Percentiles rank a stretch among this genome's conserved stretches.
Evolutionary conservation across 1,139 yeast genomes (phyloP).

Genomic region (Eremothecium cymbalariae): DNA sequence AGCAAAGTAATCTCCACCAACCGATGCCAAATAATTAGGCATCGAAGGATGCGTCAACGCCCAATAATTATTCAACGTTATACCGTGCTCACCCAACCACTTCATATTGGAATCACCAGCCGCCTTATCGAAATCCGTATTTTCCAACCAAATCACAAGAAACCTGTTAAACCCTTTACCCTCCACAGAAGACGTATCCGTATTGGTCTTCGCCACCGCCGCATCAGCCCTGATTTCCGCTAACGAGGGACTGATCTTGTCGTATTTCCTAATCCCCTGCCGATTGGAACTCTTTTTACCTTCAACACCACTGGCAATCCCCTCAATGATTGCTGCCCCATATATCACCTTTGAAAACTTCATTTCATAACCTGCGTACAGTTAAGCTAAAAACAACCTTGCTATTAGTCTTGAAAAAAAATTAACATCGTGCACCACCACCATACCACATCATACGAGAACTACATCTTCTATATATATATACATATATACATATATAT

Average conservation of each 20-base stretch:
- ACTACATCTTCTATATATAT: no score
- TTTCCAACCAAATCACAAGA: conserved; percentile 41
- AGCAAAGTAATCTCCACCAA: conserved; percentile 43
- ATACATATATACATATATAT: no score
- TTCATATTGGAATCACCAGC: conserved; percentile 37
- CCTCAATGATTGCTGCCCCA: no score
- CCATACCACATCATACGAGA: no score
- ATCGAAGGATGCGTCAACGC: conserved; percentile 44
- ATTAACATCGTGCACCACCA: no score
- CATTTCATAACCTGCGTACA: no score
- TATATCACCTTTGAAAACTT: no score
- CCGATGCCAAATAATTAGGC: conserved; percentile 43
- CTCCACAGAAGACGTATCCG: conserved; percentile 33
- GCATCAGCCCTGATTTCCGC: conserved; percentile 36
- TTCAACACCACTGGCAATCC: no score
- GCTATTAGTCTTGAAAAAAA: no score
- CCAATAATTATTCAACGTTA: conserved; percentile 41
- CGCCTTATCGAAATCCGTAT: conserved; percentile 44
- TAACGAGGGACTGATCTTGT: conserved; percentile 15
- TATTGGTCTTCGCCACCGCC: conserved; percentile 32
- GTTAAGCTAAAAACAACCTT: no score
- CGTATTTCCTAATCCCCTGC: no score
- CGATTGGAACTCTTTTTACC: no score
- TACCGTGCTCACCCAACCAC: conserved; percentile 37
- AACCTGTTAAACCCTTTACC: conserved; percentile 40